Evolutionary conservation across 2,329 filamentous ascomycete genomes (phyloP), one percentile per base, ranked within the genome.

Genomic region (Xylariomycetidae sp.): DNA sequence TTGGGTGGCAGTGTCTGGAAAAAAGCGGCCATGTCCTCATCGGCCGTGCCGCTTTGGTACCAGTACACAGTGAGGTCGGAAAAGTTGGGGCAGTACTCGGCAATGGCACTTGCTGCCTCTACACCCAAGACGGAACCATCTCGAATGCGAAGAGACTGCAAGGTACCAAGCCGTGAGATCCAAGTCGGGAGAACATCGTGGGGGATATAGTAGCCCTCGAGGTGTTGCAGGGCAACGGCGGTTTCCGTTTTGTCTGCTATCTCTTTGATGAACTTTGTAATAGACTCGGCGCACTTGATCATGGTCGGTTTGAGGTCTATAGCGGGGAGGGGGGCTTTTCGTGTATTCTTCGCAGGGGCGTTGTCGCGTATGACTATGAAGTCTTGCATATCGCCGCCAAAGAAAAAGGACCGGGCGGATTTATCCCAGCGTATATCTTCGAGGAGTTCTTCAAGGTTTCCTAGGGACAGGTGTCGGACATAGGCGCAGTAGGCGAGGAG

Each of bases 401-500:
- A 71, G 41, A 72, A 68, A 7, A 31, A 45, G 2, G 56, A 36
- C 11, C 56, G 48, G 19, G 58, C 39, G 3, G 33, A 26, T 1
- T 38, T 37, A 16, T 59, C 50, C 17, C 53, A 49, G 7, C 41
- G 39, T 22, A 72, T 63, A 36, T 81, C 73, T 8, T 73, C 67
- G 3, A 87, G 63, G 15, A 84, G 63, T 25, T 75, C 61, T 9
- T 64, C 59, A 1, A 87, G 64, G 49, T 82, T 76, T 33, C 75
- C 66, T 8, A 87, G 67, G 44, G 82, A 75, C 23, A 88, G 63
- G 16, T 69, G 66, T 36, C 72, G 75, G 35, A 87, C 73, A 56
- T 83, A 85, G 23, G 74, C 67, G 48, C 76, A 83, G 52, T 88
- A 88, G 0, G 82, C 81, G 41, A 78, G 82, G 13, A 76, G 61